Evolutionary conservation across 305 asterid genomes (phyloP).

Genomic region (Fraxinus latifolia): DNA sequence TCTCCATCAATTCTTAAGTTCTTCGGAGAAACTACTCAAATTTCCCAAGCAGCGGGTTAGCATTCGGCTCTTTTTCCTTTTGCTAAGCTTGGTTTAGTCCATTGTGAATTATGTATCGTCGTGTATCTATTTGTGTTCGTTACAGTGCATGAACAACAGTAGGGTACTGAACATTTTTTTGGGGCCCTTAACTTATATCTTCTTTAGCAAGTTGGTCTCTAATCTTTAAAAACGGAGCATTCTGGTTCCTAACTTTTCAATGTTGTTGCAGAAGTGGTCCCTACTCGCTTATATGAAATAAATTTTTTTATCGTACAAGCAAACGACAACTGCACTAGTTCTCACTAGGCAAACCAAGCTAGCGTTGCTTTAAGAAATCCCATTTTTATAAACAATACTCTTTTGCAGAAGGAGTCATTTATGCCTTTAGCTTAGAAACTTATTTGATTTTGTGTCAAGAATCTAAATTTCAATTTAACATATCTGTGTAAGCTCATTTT

Average conservation of each 20-base stretch:
- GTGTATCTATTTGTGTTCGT: background rate
- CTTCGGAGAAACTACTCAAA: slow-evolving; percentile 55
- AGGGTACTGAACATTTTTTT: background rate
- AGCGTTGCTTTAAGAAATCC: background rate
- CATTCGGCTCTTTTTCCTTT: background rate
- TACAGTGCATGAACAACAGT: background rate
- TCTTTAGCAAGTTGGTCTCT: background rate
- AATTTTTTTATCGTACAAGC: background rate
- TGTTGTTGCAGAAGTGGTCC: background rate
- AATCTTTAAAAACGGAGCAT: background rate
- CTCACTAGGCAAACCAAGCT: background rate
- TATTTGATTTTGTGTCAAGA: background rate
- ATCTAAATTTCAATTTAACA: background rate
- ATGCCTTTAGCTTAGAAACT: background rate
- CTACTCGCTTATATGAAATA: background rate
- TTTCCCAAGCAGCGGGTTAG: slow-evolving; percentile 69
- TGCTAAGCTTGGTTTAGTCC: background rate
- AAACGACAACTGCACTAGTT: background rate
- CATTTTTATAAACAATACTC: background rate
- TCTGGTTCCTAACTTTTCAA: background rate
- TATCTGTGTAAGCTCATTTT: background rate
- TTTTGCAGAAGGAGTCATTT: background rate
- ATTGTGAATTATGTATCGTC: background rate
- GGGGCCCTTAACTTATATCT: background rate
- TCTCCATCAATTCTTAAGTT: slow-evolving; percentile 62